Base-by-base conservation (phyloP, 768 basidiomycete genomes). In the Suillus placidus region DNA sequence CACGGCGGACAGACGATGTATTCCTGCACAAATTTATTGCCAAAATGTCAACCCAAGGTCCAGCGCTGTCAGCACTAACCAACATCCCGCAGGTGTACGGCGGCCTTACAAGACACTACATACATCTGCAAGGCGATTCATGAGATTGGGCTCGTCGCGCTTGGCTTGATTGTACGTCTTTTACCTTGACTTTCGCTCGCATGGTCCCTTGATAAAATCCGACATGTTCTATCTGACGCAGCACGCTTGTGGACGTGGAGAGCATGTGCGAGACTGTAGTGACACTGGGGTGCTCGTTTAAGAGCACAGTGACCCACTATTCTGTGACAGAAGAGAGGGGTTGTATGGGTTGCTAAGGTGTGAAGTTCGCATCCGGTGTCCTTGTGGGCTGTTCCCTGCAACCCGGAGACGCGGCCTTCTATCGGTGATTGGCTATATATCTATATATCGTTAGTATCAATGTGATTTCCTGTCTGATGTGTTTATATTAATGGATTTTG, bases 61-160 rank as follows among this genome's bases (percentile, higher is more conserved):
- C 60, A 58, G 26, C 26, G 26, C 26, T 26, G 26, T 26, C 26
- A 26, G 55, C 45, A 57, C 43, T 45, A 34, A 58, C 56, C 43
- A 66, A 20, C 1, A 40, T 37, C 6, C 18, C 16, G 23, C 64
- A 91, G 87, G 94, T 97, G 30, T 90, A 94, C 70, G 95, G 97
- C 2, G 97, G 97, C 12, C 80, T 99, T 67, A 95, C 93, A 75
- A 95, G 96, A 23, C 95, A 98, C 78, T 97, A 95, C 76, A 26
- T 26, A 26, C 26, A 95, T 97, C 71, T 93, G 93, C 68, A 95
- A 98, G 79, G 89, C 91, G 6, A 86, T 99, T 51, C 87, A 88
- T 67, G 95, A 97, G 81, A 99, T 95, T 5, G 95, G 94, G 7
- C 85, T 99, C 30, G 95, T 97, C 30, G 94, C 89, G 0, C 79